phyloP scores from a whole-genome alignment of 257 asterid species.

The Fraxinus anomala region DNA sequence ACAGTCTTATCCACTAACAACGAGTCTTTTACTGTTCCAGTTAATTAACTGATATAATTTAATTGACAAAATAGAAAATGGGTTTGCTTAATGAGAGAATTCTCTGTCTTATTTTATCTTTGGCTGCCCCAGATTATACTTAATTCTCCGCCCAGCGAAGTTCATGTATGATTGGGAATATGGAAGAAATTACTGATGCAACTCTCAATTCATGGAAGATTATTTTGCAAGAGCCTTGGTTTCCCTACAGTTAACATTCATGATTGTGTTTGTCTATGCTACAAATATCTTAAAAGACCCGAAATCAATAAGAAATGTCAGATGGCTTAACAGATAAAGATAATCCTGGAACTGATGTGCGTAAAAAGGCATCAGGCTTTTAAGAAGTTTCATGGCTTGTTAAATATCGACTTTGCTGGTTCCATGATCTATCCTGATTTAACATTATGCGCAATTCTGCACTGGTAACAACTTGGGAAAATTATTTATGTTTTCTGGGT shows the following conservation, averaged over 20 bases:
- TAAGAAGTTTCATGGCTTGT: neutral
- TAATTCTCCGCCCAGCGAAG: neutral
- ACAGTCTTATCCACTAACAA: too few relatives aligned
- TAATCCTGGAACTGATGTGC: neutral
- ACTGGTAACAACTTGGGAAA: neutral
- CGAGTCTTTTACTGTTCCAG: too few relatives aligned
- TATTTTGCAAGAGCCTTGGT: neutral
- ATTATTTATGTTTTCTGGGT: neutral
- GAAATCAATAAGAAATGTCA: neutral
- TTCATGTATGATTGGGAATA: neutral
- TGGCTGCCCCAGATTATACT: too few relatives aligned
- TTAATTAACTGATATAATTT: too few relatives aligned
- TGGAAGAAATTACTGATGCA: neutral
- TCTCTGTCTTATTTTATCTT: too few relatives aligned
- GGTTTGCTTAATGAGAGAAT: too few relatives aligned
- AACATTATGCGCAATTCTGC: neutral
- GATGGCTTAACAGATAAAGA: neutral
- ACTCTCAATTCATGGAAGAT: neutral
- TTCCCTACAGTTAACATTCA: neutral
- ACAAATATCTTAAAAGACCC: neutral
- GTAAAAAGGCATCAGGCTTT: neutral
- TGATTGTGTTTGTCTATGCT: neutral
- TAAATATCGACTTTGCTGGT: neutral
- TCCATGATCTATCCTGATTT: neutral
- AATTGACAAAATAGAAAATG: too few relatives aligned